Evolutionary conservation across 768 basidiomycete genomes (phyloP), one percentile per base, ranked within the genome.

Genomic region (Chalciporus piperatus): DNA sequence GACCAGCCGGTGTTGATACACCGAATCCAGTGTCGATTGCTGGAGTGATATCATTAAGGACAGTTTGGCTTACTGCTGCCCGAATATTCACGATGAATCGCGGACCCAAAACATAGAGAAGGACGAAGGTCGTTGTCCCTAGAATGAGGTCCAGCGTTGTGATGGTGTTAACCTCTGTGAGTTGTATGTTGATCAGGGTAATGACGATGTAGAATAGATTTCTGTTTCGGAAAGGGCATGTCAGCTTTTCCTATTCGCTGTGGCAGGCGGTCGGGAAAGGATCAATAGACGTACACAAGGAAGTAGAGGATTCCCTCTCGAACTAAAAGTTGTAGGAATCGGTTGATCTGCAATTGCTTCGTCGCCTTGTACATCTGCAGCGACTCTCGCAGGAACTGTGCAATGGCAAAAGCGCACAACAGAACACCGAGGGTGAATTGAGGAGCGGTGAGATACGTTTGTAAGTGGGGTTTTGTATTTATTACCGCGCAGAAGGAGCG

Each of bases 41-140:
- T 4, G 39, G 50, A 32, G 43, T 37, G 16, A 11, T 38, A 3
- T 20, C n/a, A 16, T 10, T 27, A n/a, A 25, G 1, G 17, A 32
- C 28, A 11, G 47, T 46, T 3, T 25, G 35, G 13, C 53, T 47
- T 45, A 51, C 30, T 52, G 6, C 8, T n/a, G 47, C 52, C 17
- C 60, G 54, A 16, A 61, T 32, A 25, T 22, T 39, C 5, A 62
- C 48, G 44, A 61, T 48, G 41, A 61, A 61, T 6, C 59, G 51
- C 6, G 56, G 56, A 19, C 5, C 54, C n/a, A 14, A 30, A 37
- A 12, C 37, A 50, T 6, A 43, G 25, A 25, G 43, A 32, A 45
- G 43, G 19, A 16, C 3, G 25, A 7, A 7, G 13, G 17, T 32
- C 4, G 30, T 17, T 3, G 30, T 17, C 4, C 16, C 13, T 14